Conservation (phyloP, 257 asterid genomes). For the Echites panduratus region DNA sequence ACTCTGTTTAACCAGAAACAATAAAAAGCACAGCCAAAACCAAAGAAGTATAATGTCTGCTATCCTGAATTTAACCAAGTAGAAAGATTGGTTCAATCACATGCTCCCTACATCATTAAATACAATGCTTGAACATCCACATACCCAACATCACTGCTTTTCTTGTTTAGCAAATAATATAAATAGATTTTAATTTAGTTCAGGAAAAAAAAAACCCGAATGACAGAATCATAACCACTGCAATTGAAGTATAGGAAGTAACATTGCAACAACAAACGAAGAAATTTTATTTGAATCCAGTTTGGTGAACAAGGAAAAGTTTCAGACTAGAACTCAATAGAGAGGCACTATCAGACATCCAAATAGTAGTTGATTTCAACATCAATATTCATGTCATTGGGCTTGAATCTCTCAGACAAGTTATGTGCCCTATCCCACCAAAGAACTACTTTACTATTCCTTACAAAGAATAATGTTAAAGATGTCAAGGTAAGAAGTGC, state of each 20-base stretch:
- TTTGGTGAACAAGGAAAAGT: background rate
- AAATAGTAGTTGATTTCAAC: background rate
- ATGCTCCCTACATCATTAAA: background rate
- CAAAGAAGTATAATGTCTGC: background rate
- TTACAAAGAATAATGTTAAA: background rate
- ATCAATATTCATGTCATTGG: background rate
- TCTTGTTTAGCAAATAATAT: background rate
- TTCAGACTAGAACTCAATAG: background rate
- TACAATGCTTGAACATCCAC: background rate
- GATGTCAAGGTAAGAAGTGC: background rate
- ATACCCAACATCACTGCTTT: background rate
- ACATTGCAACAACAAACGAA: background rate
- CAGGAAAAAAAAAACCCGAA: background rate
- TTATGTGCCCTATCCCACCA: background rate
- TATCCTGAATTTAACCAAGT: background rate
- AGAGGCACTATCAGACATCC: background rate
- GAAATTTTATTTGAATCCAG: background rate
- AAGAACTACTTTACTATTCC: background rate
- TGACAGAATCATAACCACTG: background rate
- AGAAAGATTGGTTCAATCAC: background rate
- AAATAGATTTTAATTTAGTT: background rate
- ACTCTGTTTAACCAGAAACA: background rate
- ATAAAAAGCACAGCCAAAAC: background rate
- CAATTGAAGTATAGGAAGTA: background rate
- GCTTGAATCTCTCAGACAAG: background rate